These are phyloP conservation scores for Periconia sp. DNA, from an alignment of 2,329 filamentous ascomycete genomes.

Conservation along the genomic window DNA sequence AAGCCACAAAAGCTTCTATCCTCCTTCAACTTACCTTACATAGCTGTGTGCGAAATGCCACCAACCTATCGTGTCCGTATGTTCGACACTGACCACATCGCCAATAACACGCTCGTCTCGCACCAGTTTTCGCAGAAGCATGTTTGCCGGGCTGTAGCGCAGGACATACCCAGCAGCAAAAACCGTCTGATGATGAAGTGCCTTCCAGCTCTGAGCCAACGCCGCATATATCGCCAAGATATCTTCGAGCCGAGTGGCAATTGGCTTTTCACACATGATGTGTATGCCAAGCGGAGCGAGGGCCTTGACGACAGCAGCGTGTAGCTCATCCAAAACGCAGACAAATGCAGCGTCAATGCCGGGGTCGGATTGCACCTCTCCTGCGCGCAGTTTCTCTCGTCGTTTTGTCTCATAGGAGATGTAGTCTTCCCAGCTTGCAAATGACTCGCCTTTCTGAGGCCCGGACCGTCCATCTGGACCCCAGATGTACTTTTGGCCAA, in stretches of 20 bases:
- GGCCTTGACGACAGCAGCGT: conserved; percentile 75
- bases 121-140: conserved; percentile 75
- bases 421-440: conserved; percentile 74
- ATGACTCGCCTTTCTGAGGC: conserved; percentile 64
- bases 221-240: conserved; percentile 73
- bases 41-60: conserved; percentile 72
- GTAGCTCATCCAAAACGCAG: conserved; percentile 83
- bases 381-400: conserved; percentile 49
- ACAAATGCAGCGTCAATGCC: conserved; percentile 63
- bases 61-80: conserved; percentile 93
- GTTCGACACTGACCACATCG: conserved; percentile 80
- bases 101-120: conserved; percentile 76
- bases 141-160: conserved; percentile 90
- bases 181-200: conserved; percentile 46
- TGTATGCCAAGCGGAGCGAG: conserved; percentile 71
- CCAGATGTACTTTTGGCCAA: conserved; percentile 77
- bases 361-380: conserved; percentile 16
- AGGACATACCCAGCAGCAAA: conserved; percentile 94
- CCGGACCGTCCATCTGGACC: conserved; percentile 39
- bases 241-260: conserved; percentile 78
- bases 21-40: conserved; percentile 4
- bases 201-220: conserved; percentile 33
- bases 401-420: conserved; percentile 69
- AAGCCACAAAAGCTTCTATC: background rate
- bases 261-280: conserved; percentile 92